Evolutionary conservation across 306 rosid genomes (phyloP).

Genomic region (Datisca glomerata): DNA sequence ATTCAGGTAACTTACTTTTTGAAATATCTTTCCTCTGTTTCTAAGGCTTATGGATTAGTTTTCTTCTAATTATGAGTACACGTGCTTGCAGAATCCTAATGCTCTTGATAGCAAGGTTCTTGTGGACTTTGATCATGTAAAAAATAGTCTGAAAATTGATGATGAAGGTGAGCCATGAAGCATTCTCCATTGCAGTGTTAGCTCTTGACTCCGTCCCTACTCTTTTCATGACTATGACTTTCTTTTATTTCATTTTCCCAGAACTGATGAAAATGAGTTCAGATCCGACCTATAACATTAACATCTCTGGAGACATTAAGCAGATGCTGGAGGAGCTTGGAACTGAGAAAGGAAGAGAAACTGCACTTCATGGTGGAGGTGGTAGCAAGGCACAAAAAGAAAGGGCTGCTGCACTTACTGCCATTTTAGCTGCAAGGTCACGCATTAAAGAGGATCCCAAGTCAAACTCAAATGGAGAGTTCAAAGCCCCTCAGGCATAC

Average conservation of each 20-base stretch:
- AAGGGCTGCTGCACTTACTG: conserved; percentile 90
- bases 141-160: conserved; percentile 62
- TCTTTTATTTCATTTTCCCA: conserved; percentile 28
- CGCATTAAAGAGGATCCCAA: conserved; percentile 60
- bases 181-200: conserved; percentile 13
- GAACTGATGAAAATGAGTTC: conserved; percentile 54
- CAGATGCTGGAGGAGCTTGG: conserved; percentile 92
- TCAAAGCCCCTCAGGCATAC: conserved; percentile 44
- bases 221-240: conserved; percentile 7
- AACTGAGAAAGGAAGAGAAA: conserved; percentile 86
- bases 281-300: conserved; percentile 76
- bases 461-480: conserved; percentile 40
- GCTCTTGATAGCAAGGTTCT: conserved; percentile 77
- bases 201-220: conserved; percentile 5
- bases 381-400: conserved; percentile 95
- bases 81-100: conserved; percentile 74
- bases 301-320: conserved; percentile 79
- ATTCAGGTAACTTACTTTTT: conserved; percentile 50
- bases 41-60: conserved; percentile 2
- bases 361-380: conserved; percentile 95
- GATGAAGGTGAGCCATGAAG: conserved; percentile 59
- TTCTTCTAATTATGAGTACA: conserved; percentile 9
- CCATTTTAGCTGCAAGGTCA: conserved; percentile 80
- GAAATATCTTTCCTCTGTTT: conserved; percentile 9
- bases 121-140: conserved; percentile 87